phyloP scores from a whole-genome alignment of 768 basidiomycete genomes.

The Amanita rubescens region DNA sequence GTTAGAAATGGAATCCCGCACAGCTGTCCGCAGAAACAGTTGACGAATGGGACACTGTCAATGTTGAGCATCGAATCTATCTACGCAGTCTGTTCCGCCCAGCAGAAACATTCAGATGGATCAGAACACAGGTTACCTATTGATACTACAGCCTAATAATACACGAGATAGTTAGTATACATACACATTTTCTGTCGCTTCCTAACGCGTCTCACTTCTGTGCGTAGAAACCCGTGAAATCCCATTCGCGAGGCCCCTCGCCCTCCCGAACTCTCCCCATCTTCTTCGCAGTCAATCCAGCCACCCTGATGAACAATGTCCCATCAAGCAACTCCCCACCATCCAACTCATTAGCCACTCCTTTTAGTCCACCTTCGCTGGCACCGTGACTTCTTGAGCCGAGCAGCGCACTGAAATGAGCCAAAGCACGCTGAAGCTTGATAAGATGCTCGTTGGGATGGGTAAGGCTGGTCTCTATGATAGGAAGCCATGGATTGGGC shows the following conservation, averaged over 20 bases:
- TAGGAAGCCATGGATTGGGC: constrained; percentile 58
- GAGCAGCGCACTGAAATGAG: constrained; percentile 37
- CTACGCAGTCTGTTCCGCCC: too few relatives aligned
- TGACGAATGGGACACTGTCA: too few relatives aligned
- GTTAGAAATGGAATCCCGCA: too few relatives aligned
- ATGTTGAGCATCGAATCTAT: too few relatives aligned
- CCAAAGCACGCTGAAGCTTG: constrained; percentile 34
- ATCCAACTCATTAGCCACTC: constrained; percentile 28
- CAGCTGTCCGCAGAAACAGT: too few relatives aligned
- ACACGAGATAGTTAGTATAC: background rate
- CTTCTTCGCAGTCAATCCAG: constrained; percentile 41
- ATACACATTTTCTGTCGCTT: background rate
- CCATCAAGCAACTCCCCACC: constrained; percentile 52
- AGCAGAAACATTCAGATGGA: too few relatives aligned
- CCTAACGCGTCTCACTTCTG: background rate
- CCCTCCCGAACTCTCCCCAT: constrained; percentile 34
- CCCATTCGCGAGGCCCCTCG: constrained; percentile 7
- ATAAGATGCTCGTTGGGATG: constrained; percentile 50
- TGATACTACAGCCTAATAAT: too few relatives aligned
- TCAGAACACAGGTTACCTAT: too few relatives aligned
- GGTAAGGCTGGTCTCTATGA: constrained; percentile 44
- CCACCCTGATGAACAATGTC: constrained; percentile 52
- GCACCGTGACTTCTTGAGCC: constrained; percentile 26
- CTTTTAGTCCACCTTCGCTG: constrained; percentile 13
- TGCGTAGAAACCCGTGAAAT: background rate